Evolutionary conservation across 179 eudicot species (phyloP).

Genomic region (Patellifolia procumbens): DNA sequence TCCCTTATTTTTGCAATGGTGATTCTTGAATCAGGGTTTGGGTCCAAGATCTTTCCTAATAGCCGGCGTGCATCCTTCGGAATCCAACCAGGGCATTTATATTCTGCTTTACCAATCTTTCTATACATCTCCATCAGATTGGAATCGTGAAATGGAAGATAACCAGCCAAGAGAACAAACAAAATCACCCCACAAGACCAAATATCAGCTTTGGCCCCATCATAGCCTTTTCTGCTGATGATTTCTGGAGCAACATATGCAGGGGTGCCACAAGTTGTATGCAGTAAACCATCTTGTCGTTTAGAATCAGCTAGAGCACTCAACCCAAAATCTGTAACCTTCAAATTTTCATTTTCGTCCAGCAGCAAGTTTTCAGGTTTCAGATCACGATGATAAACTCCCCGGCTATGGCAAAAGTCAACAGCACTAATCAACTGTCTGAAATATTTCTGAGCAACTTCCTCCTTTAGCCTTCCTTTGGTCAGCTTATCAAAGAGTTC

Average conservation of each 20-base stretch:
- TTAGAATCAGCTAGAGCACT: constrained; percentile 36
- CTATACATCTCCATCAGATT: constrained; percentile 40
- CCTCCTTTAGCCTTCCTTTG: constrained; percentile 37
- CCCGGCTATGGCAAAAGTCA: constrained; percentile 39
- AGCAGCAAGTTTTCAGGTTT: constrained; percentile 41
- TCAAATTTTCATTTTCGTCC: constrained; percentile 35
- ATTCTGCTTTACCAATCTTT: constrained; percentile 40
- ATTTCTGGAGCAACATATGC: constrained; percentile 43
- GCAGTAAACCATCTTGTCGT: constrained; percentile 40
- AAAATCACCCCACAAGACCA: constrained; percentile 42
- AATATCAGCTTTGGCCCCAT: constrained; percentile 39
- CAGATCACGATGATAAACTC: constrained; percentile 38
- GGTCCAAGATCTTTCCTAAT: constrained; percentile 32
- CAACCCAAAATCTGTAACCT: constrained; percentile 39
- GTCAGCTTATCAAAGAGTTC: constrained; percentile 40
- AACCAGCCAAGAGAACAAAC: constrained; percentile 38
- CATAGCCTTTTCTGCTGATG: constrained; percentile 34
- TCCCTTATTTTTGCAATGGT: constrained; percentile 37
- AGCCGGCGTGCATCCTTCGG: constrained; percentile 35
- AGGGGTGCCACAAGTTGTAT: constrained; percentile 41
- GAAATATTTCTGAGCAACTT: constrained; percentile 33
- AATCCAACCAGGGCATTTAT: constrained; percentile 36
- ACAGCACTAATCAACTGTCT: constrained; percentile 34
- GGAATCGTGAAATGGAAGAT: constrained; percentile 38
- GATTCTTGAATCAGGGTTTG: constrained; percentile 40